A percentile compares a stretch with the other conserved stretches of the same genome.
phyloP scores from a whole-genome alignment of 2,329 filamentous ascomycete species.

The Exophiala oligosperma region DNA sequence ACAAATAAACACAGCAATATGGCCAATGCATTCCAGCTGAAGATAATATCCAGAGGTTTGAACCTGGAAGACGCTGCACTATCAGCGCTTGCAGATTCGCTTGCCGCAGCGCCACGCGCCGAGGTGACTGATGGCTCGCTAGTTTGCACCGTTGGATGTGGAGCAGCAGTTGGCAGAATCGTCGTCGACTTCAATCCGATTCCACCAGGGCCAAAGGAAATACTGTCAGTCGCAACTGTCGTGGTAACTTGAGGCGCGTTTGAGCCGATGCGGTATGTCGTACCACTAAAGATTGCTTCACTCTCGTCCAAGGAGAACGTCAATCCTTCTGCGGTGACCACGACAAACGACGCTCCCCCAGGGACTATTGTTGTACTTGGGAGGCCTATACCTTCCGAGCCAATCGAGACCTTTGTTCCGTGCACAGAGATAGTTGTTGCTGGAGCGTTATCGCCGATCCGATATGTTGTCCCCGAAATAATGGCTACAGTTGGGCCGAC shows the following conservation, averaged over 20 bases:
- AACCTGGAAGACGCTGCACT: background rate
- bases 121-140: background rate
- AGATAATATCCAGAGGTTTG: background rate
- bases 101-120: slow-evolving; percentile 10
- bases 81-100: background rate
- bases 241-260: slow-evolving; percentile 43
- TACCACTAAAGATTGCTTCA: slow-evolving; percentile 47
- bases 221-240: slow-evolving; percentile 50
- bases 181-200: slow-evolving; percentile 45
- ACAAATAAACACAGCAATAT: background rate
- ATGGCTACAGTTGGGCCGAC: slow-evolving; percentile 30
- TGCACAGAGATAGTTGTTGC: slow-evolving; percentile 27
- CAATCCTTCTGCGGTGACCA: slow-evolving; percentile 25
- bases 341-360: slow-evolving; percentile 10
- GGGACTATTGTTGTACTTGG: slow-evolving; percentile 28
- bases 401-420: slow-evolving; percentile 29
- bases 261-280: slow-evolving; percentile 54
- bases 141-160: slow-evolving; percentile 1
- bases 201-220: slow-evolving; percentile 55
- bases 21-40: background rate
- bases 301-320: slow-evolving; percentile 29
- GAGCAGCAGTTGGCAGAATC: slow-evolving; percentile 30
- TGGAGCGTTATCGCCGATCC: slow-evolving; percentile 27
- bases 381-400: slow-evolving; percentile 28
- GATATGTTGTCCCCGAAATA: slow-evolving; percentile 30